A percentile compares a stretch with the other conserved stretches of the same genome.
phyloP scores from a whole-genome alignment of 179 eudicot species.

The Actinidia chinensis region DNA sequence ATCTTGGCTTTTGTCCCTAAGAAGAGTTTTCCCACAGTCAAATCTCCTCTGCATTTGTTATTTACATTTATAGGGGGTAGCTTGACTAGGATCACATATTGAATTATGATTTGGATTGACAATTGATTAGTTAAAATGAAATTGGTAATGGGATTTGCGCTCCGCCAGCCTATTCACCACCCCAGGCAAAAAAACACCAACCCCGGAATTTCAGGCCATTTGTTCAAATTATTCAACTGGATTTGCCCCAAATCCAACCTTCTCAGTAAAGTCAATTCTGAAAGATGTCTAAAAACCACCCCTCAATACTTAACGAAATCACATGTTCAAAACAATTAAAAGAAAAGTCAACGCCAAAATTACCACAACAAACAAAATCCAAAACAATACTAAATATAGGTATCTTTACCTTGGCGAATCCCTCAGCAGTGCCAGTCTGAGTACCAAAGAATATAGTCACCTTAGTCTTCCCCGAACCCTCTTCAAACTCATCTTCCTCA shows the following conservation, averaged over 20 bases:
- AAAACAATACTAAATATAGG: background rate
- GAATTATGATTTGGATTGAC: too few relatives aligned
- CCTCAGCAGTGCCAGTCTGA: conserved; percentile 99
- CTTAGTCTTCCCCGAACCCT: conserved; percentile 59
- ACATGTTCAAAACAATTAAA: background rate
- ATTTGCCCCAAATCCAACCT: conserved; percentile 10
- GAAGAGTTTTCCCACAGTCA: too few relatives aligned
- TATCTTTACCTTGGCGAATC: conserved; percentile 77
- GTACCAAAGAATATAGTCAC: conserved; percentile 83
- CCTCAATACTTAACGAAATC: background rate
- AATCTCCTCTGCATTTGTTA: too few relatives aligned
- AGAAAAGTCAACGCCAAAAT: background rate
- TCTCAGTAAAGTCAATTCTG: background rate
- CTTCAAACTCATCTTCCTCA: conserved; percentile 68
- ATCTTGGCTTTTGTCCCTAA: too few relatives aligned
- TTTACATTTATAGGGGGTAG: too few relatives aligned
- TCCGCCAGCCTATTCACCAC: too few relatives aligned
- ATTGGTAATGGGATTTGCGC: too few relatives aligned
- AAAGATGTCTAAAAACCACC: too few relatives aligned
- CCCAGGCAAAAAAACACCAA: too few relatives aligned
- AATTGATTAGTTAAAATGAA: too few relatives aligned
- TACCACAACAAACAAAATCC: conserved; percentile 1
- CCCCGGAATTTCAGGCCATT: too few relatives aligned
- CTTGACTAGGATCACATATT: too few relatives aligned
- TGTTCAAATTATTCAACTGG: background rate